Base-by-base conservation (phyloP, 2,329 filamentous ascomycete species). In the Colletotrichum abscissum region DNA sequence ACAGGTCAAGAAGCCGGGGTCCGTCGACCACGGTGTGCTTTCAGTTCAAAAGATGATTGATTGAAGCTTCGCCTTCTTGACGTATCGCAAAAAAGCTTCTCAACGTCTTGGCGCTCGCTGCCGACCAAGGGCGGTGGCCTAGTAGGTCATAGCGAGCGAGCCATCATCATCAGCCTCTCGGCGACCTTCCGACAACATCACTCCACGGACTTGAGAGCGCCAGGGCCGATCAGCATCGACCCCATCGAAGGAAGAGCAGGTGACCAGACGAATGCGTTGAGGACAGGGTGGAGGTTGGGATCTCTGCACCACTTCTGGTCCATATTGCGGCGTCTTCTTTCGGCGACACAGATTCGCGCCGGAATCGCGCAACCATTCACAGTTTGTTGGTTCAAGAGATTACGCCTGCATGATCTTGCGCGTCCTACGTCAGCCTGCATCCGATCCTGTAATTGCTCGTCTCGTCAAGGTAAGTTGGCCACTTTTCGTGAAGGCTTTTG, bases 11-110 rank as follows among this genome's bases (percentile, higher is more conserved):
- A 54, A 22, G 0, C 30, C 55, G 2, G 59, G 14, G 3, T 30
- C 66, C 28, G 67, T 75, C 3, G 72, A 80, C 65, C 64, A 65
- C 68, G 78, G 80, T 60, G 76, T 78, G 67, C 77, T 71, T 5
- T 76, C 79, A 1, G 78, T 72, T 7, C 63, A 42, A 11, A 63
- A 54, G 38, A 68, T 72, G 14, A 67, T 63, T 24, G 42, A 63
- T 22, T 74, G 58, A 74, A 33, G 11, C 33, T 11, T 57, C 24
- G 14, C 4, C 63, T 9, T 9, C 42, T 19, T 49, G 19, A 9
- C 19, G 19, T 3, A n/a, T 35, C 33, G 33, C 33, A 35, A 35
- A 0, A 9, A 9, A 19, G n/a, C 19, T 9, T 5, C 19, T 22
- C 1, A 22, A n/a, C 8, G 16, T 49, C 11, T n/a, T 19, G 8